These are phyloP conservation scores for Cyberlindnera nakhonratchasimensis DNA, from an alignment of 805 yeast genomes.

Conservation along the genomic window DNA sequence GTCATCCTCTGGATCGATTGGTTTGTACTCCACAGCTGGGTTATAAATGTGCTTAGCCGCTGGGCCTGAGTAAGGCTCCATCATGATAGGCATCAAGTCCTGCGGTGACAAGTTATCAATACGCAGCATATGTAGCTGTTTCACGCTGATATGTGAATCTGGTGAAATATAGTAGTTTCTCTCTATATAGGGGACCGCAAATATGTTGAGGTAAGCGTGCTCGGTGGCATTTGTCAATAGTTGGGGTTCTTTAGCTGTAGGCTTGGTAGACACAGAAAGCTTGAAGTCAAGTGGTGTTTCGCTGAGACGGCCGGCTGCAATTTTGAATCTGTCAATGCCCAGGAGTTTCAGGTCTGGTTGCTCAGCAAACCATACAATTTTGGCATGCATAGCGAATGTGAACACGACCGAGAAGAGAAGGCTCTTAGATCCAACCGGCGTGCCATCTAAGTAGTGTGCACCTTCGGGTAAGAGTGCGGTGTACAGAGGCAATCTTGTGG, in stretches of 20 bases:
- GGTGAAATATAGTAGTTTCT: conserved; percentile 25
- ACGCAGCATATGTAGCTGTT: conserved; percentile 19
- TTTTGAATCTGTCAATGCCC: conserved; percentile 64
- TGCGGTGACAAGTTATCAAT: conserved; percentile 12
- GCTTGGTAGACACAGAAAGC: neutral
- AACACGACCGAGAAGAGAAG: conserved; percentile 54
- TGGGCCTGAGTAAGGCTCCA: conserved; percentile 22
- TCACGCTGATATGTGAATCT: conserved; percentile 14
- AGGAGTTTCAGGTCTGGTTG: conserved; percentile 57
- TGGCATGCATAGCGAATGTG: conserved; percentile 86
- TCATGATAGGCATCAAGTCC: conserved; percentile 15
- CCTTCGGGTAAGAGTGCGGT: conserved; percentile 31
- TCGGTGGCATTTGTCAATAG: neutral
- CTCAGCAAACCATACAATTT: conserved; percentile 78
- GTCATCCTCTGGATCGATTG: conserved; percentile 1
- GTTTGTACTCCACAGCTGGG: conserved; percentile 13
- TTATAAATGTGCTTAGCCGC: conserved; percentile 12
- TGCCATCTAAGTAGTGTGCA: neutral
- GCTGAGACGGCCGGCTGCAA: conserved; percentile 57
- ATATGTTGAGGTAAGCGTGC: conserved; percentile 18
- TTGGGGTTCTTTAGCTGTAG: neutral
- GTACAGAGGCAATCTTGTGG: conserved; percentile 32
- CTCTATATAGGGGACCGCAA: conserved; percentile 23
- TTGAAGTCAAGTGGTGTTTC: conserved; percentile 9
- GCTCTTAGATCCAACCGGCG: conserved; percentile 5